Conservation (phyloP, 768 basidiomycete genomes). For the Russula virescens region DNA sequence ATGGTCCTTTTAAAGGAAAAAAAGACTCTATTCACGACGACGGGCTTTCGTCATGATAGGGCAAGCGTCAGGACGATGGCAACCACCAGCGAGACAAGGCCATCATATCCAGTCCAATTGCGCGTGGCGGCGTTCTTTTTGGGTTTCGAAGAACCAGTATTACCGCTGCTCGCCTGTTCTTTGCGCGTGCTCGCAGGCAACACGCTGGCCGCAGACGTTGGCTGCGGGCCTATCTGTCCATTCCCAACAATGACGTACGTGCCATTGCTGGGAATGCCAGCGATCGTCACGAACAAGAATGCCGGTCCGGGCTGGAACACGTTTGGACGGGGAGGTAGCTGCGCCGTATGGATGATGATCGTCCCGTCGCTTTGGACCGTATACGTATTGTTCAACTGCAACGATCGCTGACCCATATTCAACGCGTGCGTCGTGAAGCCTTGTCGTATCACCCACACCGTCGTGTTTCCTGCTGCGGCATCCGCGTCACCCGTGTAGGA, state of each 20-base stretch:
- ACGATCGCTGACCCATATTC: slow-evolving; percentile 9
- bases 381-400: slow-evolving; percentile 2
- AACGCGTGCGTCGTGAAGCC: slow-evolving; percentile 10
- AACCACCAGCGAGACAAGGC: too few relatives aligned
- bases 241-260: neutral
- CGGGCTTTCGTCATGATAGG: too few relatives aligned
- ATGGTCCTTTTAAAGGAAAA: too few relatives aligned
- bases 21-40: too few relatives aligned
- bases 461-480: neutral
- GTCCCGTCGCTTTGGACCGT: neutral
- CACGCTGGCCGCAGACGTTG: neutral
- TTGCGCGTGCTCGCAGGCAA: neutral
- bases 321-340: neutral
- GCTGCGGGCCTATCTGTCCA: neutral
- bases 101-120: too few relatives aligned
- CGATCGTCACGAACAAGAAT: slow-evolving; percentile 3
- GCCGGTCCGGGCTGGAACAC: slow-evolving; percentile 14
- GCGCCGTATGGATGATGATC: neutral
- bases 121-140: neutral
- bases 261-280: slow-evolving; percentile 2
- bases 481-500: neutral
- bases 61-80: too few relatives aligned
- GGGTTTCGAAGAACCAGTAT: neutral
- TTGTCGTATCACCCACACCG: slow-evolving; percentile 1
- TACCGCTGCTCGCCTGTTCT: too few relatives aligned